These are phyloP conservation scores for Metarhizium anisopliae DNA, from an alignment of 2,329 filamentous ascomycete species.

Conservation along the genomic window DNA sequence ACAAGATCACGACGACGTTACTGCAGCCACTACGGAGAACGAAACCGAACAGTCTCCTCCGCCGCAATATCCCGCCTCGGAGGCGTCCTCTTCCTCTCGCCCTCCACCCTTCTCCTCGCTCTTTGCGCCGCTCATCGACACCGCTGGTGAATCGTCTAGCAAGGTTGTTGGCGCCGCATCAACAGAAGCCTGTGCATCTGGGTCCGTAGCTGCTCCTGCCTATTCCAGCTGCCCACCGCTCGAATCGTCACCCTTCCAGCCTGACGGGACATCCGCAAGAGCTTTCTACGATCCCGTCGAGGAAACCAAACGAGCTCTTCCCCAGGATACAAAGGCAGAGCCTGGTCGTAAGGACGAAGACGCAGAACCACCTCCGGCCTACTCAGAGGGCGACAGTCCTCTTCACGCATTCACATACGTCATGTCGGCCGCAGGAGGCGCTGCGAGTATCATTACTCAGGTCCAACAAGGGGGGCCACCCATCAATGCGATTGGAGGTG, in stretches of 20 bases:
- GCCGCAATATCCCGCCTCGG: slow-evolving; percentile 49
- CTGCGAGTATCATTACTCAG: slow-evolving; percentile 98
- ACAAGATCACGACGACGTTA: slow-evolving; percentile 13
- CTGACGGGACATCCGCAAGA: slow-evolving; percentile 24
- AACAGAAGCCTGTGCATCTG: slow-evolving; percentile 21
- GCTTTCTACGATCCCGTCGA: slow-evolving; percentile 45
- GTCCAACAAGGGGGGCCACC: slow-evolving; percentile 90
- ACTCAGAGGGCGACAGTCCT: slow-evolving; percentile 89
- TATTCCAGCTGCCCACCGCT: slow-evolving; percentile 34
- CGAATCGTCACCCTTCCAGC: slow-evolving; percentile 28
- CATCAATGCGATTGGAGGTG: slow-evolving; percentile 82
- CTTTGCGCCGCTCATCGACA: slow-evolving; percentile 34
- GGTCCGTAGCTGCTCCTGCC: slow-evolving; percentile 42
- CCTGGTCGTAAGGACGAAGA: slow-evolving; percentile 70
- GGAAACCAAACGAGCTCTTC: slow-evolving; percentile 78
- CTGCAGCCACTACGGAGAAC: slow-evolving; percentile 13
- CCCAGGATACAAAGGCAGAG: slow-evolving; percentile 71
- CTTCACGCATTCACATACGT: slow-evolving; percentile 89
- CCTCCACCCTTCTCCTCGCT: slow-evolving; percentile 55
- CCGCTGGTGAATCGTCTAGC: slow-evolving; percentile 22
- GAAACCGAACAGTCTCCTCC: slow-evolving; percentile 40
- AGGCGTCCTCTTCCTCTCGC: slow-evolving; percentile 38
- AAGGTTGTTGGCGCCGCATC: slow-evolving; percentile 21
- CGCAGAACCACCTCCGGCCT: slow-evolving; percentile 88
- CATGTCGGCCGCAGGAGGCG: slow-evolving; percentile 95